These are phyloP conservation scores for Agrocybe pediades DNA, from an alignment of 768 basidiomycete genomes.

Conservation along the genomic window DNA sequence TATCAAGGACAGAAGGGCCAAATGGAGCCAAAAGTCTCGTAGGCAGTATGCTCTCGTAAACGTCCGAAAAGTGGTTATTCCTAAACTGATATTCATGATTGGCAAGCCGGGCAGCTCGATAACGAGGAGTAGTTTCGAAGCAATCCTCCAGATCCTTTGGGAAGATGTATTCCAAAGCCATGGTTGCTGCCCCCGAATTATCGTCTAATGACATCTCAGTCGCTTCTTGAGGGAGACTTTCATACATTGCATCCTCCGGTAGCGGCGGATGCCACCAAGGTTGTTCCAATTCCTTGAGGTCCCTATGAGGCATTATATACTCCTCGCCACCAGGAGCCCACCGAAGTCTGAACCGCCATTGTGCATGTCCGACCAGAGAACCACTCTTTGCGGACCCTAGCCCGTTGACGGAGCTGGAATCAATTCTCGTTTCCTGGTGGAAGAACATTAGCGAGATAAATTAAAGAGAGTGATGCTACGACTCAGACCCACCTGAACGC, in stretches of 20 bases:
- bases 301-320: constrained; percentile 18
- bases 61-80: constrained; percentile 20
- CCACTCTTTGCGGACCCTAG: not conserved
- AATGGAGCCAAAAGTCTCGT: constrained; percentile 29
- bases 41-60: constrained; percentile 31
- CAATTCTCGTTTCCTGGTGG: constrained; percentile 21
- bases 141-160: constrained; percentile 17
- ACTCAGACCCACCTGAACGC: constrained; percentile 37
- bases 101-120: constrained; percentile 17
- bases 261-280: constrained; percentile 25
- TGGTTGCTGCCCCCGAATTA: not conserved
- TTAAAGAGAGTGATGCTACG: not conserved
- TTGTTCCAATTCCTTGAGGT: constrained; percentile 2
- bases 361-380: constrained; percentile 29
- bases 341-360: constrained; percentile 47
- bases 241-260: not conserved
- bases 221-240: not conserved
- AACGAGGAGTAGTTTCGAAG: constrained; percentile 18
- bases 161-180: not conserved
- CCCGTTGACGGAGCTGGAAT: not conserved
- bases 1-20: constrained; percentile 27
- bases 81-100: constrained; percentile 28
- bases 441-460: not conserved
- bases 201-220: not conserved
- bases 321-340: constrained; percentile 57